Base-by-base conservation (phyloP, 768 basidiomycete genomes). In the Trametes gibbosa region DNA sequence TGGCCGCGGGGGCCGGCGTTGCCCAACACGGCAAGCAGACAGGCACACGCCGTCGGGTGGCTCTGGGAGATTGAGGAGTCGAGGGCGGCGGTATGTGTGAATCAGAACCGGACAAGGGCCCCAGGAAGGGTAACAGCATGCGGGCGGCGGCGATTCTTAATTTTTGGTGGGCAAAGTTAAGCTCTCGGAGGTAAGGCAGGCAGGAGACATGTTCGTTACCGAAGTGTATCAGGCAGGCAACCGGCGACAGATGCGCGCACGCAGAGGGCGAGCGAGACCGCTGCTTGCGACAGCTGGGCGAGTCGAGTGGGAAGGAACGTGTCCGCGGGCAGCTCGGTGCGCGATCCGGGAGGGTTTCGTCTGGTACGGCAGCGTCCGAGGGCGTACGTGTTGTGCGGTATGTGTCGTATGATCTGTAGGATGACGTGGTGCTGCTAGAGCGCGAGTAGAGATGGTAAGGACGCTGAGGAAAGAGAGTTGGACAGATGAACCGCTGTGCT, bases 401-500 rank as follows among this genome's bases (percentile, higher is more conserved):
- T 21, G 47, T 32, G 47, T 32, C 23, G 47, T 34, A 48, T 48
- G 47, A 35, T 50, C 29, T 21, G n/a, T n/a, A n/a, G 32, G 48
- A 34, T 49, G 48, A 24, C 10, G 24, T 17, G 25, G 23, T 19
- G 19, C 42, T 21, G 43, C 21, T 13, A 13, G 21, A 13, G 19
- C 23, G 21, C 43, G 43, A 1, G 21, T 21, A 21, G 19, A 10
- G 23, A 17, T 23, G 3, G 46, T 29, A 48, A 29, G 50, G 50
- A 51, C 50, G 50, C 35, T 16, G 50, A 40, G 13, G 27, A 41
- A 45, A 45, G 42, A 53, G 52, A 53, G 51, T 42, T 53, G 41
- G 51, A 41, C 47, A 48, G 27, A 32, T 27, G 25, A 17, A 23
- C 17, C 6, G 9, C 24, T 50, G 4, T 37, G 13, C 41, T n/a